phyloP scores from a whole-genome alignment of 2,329 filamentous ascomycete genomes.

The Colletotrichum falcatum region DNA sequence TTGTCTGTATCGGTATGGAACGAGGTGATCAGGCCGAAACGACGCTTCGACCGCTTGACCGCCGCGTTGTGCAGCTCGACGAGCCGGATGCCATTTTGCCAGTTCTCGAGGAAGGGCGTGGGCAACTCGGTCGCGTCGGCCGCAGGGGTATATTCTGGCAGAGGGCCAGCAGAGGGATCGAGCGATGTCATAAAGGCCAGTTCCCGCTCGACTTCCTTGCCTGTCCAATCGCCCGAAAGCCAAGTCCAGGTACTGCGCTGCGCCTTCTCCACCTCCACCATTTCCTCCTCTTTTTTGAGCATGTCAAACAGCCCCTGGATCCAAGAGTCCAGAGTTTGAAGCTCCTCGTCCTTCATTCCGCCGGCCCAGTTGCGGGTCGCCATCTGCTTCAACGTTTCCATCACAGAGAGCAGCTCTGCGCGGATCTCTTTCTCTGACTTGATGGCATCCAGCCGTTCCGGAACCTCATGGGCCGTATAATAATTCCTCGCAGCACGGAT shows the following conservation, averaged over 20 bases:
- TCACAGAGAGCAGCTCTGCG: constrained; percentile 83
- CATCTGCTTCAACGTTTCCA: constrained; percentile 93
- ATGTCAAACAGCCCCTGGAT: constrained; percentile 82
- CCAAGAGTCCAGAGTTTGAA: constrained; percentile 82
- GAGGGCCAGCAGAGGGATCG: constrained; percentile 66
- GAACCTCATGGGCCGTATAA: constrained; percentile 92
- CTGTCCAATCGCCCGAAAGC: constrained; percentile 82
- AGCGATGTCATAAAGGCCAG: constrained; percentile 85
- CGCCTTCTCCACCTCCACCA: constrained; percentile 78
- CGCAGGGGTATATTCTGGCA: constrained; percentile 76
- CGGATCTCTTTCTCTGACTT: constrained; percentile 89
- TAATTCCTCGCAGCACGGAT: constrained; percentile 96
- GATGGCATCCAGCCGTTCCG: constrained; percentile 86
- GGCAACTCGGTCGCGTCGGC: constrained; percentile 61
- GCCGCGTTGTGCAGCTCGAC: constrained; percentile 91
- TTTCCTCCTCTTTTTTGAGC: constrained; percentile 79
- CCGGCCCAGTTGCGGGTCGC: constrained; percentile 87
- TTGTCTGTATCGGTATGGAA: constrained; percentile 95
- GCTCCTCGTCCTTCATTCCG: constrained; percentile 83
- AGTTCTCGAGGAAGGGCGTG: constrained; percentile 77
- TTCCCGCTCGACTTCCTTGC: constrained; percentile 81
- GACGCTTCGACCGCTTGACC: constrained; percentile 84
- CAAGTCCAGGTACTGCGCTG: constrained; percentile 84
- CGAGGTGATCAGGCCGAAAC: constrained; percentile 88
- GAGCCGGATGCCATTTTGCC: constrained; percentile 84